A percentile compares a stretch with the other conserved stretches of the same genome.
Evolutionary conservation across 345 rosid genomes (phyloP).

Genomic region (Ceriops tagal): DNA sequence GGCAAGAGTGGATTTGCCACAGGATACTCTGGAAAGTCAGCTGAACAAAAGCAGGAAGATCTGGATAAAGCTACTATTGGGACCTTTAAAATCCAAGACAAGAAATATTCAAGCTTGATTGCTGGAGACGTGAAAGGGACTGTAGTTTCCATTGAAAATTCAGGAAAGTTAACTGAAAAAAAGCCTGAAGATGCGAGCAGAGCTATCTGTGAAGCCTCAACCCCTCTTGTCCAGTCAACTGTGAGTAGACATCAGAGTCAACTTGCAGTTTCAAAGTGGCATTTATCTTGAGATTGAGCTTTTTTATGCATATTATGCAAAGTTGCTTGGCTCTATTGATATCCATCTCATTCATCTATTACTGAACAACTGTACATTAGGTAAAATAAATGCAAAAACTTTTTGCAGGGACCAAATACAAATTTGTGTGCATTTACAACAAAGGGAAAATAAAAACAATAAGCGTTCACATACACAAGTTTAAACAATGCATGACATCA

Average conservation of each 20-base stretch:
- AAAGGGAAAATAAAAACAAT: too few species aligned
- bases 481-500: too few species aligned
- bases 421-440: too few species aligned
- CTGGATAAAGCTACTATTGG: slow-evolving; percentile 30
- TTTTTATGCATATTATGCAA: too few species aligned
- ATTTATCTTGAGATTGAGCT: not conserved
- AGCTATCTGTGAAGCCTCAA: slow-evolving; percentile 38
- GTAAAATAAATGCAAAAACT: too few species aligned
- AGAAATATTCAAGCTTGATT: slow-evolving; percentile 23
- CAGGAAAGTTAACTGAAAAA: slow-evolving; percentile 33
- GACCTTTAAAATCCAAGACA: slow-evolving; percentile 34
- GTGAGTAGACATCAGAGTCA: slow-evolving; percentile 35
- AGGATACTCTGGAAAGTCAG: slow-evolving; percentile 36
- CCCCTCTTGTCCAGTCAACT: slow-evolving; percentile 37
- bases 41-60: slow-evolving; percentile 37
- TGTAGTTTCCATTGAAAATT: slow-evolving; percentile 30
- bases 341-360: too few species aligned
- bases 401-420: too few species aligned
- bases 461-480: too few species aligned
- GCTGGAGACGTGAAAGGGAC: slow-evolving; percentile 29
- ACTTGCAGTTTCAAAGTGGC: not conserved
- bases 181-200: slow-evolving; percentile 35
- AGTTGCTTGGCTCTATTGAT: too few species aligned
- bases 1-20: slow-evolving; percentile 25
- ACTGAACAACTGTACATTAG: too few species aligned